Conservation (phyloP, 1,284 basidiomycete species). For the Ceratobasidium sp. region DNA sequence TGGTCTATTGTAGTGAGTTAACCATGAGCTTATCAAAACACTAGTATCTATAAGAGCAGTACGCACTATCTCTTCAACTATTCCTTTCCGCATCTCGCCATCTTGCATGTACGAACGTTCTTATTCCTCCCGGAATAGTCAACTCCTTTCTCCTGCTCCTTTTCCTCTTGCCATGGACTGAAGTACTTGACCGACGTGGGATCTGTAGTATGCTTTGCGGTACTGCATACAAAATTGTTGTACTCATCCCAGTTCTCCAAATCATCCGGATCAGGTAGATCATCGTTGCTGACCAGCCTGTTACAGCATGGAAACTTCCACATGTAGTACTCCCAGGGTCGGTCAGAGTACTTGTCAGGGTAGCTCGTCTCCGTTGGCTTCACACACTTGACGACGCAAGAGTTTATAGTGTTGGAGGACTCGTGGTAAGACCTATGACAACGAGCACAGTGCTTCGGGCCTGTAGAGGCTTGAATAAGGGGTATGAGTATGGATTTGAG, state of each 20-base stretch:
- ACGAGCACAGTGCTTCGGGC: not conserved
- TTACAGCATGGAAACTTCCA: not conserved
- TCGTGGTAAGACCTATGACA: not conserved
- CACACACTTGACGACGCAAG: not conserved
- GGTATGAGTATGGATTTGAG: not conserved
- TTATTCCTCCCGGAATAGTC: not conserved
- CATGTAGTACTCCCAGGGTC: not conserved
- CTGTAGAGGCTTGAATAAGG: not conserved
- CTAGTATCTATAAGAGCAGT: too few relatives aligned
- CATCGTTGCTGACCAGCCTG: not conserved
- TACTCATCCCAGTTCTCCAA: too few relatives aligned
- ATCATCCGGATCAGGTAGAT: not conserved
- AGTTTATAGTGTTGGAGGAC: not conserved
- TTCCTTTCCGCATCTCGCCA: not conserved
- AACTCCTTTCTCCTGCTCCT: not conserved
- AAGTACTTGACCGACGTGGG: not conserved
- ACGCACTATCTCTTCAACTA: not conserved
- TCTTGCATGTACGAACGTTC: not conserved
- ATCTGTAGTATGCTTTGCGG: not conserved
- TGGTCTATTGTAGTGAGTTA: too few relatives aligned
- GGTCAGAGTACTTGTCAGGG: not conserved
- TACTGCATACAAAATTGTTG: not conserved
- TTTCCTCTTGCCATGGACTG: not conserved
- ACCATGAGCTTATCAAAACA: too few relatives aligned
- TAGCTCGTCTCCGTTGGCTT: not conserved